These are phyloP conservation scores for Aspergillus pseudotamarii DNA, from an alignment of 2,329 filamentous ascomycete species.

Conservation along the genomic window DNA sequence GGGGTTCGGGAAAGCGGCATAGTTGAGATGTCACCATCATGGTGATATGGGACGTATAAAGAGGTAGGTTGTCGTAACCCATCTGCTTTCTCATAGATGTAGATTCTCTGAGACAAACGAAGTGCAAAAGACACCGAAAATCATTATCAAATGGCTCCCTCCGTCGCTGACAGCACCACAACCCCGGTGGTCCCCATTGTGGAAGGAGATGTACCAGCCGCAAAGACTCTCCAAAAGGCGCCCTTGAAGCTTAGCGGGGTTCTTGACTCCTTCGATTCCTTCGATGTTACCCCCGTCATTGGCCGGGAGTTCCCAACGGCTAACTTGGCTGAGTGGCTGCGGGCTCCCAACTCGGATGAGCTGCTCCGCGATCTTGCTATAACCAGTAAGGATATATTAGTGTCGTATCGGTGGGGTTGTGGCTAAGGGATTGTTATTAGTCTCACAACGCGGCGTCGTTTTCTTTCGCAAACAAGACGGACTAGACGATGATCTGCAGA, in stretches of 20 bases:
- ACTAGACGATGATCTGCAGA: slow-evolving; percentile 55
- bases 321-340: slow-evolving; percentile 53
- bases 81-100: neutral
- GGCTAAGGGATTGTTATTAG: slow-evolving; percentile 25
- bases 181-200: slow-evolving; percentile 20
- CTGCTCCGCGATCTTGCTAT: slow-evolving; percentile 39
- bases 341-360: slow-evolving; percentile 39
- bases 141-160: slow-evolving; percentile 23
- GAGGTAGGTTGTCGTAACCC: too few relatives aligned
- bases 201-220: slow-evolving; percentile 13
- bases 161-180: slow-evolving; percentile 20
- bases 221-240: slow-evolving; percentile 22
- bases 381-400: slow-evolving; percentile 26
- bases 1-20: neutral
- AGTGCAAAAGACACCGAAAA: neutral
- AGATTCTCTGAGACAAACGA: neutral
- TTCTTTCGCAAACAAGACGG: slow-evolving; percentile 58
- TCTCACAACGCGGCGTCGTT: slow-evolving; percentile 56
- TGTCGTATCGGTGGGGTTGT: neutral
- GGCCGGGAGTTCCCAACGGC: slow-evolving; percentile 52
- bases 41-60: neutral
- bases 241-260: slow-evolving; percentile 44
- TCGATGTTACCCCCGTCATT: slow-evolving; percentile 56
- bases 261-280: slow-evolving; percentile 48
- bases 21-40: neutral